Conservation (phyloP, 305 asterid genomes). For the Fraxinus ornus region DNA sequence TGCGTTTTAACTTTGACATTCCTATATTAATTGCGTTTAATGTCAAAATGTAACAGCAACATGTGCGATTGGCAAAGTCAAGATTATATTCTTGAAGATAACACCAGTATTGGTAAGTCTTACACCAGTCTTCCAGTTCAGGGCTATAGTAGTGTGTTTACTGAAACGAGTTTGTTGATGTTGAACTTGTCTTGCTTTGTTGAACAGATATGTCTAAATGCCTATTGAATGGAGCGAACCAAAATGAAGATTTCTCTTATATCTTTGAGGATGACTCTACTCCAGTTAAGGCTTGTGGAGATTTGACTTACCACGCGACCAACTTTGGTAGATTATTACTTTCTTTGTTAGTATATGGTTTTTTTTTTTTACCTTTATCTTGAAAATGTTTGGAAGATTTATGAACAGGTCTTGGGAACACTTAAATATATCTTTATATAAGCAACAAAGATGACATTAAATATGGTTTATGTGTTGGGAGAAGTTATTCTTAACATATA, state of each 20-base stretch:
- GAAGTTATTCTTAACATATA: neutral
- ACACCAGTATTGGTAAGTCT: slow-evolving; percentile 47
- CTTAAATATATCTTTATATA: neutral
- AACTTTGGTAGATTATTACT: slow-evolving; percentile 38
- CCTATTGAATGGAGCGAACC: slow-evolving; percentile 38
- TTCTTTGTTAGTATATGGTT: slow-evolving; percentile 10
- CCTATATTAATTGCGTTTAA: neutral
- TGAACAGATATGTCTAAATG: slow-evolving; percentile 48
- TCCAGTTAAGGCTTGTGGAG: slow-evolving; percentile 77
- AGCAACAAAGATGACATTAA: neutral
- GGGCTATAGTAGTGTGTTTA: neutral
- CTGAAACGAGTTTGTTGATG: slow-evolving; percentile 15
- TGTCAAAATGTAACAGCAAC: slow-evolving; percentile 34
- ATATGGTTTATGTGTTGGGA: neutral
- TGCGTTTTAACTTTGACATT: neutral
- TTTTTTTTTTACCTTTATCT: neutral
- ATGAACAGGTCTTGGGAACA: neutral
- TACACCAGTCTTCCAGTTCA: slow-evolving; percentile 8
- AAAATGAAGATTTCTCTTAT: slow-evolving; percentile 44
- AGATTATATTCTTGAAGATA: slow-evolving; percentile 48
- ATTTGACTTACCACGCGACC: slow-evolving; percentile 46
- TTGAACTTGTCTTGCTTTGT: slow-evolving; percentile 21
- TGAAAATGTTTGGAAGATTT: neutral
- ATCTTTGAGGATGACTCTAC: slow-evolving; percentile 55
- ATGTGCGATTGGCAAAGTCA: slow-evolving; percentile 69